A percentile compares a stretch with the other conserved stretches of the same genome.
Conservation (phyloP, 2,329 filamentous ascomycete genomes). For the Fusarium udum region DNA sequence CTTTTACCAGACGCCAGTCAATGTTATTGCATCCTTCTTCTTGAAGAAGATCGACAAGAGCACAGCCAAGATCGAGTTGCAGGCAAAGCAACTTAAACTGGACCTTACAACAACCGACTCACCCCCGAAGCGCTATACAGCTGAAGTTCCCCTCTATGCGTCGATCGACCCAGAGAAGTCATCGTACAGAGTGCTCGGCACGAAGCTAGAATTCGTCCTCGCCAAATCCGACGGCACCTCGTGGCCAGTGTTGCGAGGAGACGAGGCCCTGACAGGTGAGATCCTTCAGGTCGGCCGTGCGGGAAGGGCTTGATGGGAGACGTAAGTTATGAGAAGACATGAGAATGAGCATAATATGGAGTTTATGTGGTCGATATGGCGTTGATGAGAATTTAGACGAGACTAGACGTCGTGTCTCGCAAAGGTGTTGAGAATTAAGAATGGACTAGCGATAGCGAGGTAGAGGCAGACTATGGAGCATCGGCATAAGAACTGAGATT, state of each 20-base stretch:
- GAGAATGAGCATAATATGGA: slow-evolving; percentile 27
- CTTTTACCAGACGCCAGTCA: slow-evolving; percentile 90
- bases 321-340: background rate
- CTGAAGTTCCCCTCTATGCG: slow-evolving; percentile 78
- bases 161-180: slow-evolving; percentile 79
- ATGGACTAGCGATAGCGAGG: slow-evolving; percentile 5
- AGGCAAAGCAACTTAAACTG: slow-evolving; percentile 70
- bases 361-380: slow-evolving; percentile 29
- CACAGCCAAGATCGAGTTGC: slow-evolving; percentile 76
- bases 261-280: slow-evolving; percentile 74
- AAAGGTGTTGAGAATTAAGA: slow-evolving; percentile 2
- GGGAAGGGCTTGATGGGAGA: slow-evolving; percentile 58
- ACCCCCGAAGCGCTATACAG: slow-evolving; percentile 79
- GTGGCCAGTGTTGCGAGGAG: slow-evolving; percentile 86
- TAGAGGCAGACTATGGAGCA: background rate
- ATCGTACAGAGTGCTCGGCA: slow-evolving; percentile 83
- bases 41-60: slow-evolving; percentile 96
- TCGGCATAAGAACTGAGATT: slow-evolving; percentile 5
- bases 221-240: slow-evolving; percentile 76
- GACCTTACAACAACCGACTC: slow-evolving; percentile 87
- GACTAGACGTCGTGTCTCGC: background rate
- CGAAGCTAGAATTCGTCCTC: slow-evolving; percentile 85
- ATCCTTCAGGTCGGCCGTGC: slow-evolving; percentile 91
- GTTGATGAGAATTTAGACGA: slow-evolving; percentile 24
- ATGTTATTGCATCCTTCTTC: slow-evolving; percentile 91